Evolutionary conservation across 345 rosid species (phyloP), one percentile per base, ranked within the genome.

Genomic region (Angophora floribunda): DNA sequence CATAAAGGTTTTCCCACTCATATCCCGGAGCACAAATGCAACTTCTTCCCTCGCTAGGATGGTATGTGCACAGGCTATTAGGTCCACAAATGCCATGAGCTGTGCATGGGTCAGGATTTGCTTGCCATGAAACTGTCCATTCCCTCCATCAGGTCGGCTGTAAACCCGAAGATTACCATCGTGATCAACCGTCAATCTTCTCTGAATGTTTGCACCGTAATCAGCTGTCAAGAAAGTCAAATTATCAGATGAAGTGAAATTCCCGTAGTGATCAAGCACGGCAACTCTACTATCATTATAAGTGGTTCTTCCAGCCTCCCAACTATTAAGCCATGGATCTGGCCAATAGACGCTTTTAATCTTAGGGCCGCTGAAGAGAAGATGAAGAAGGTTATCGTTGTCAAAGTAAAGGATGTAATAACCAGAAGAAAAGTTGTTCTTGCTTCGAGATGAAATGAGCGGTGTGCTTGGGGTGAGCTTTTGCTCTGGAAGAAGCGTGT

Each of bases 401-500:
- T 91, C 93, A 11, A 88, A 93, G 85, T 51, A 86, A 21, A 93
- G 86, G 89, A 61, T 89, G 86, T 91, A 91, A 53, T 67, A 85
- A 1, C 94, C 92, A 24, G 90, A 90, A 87, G 94, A 92, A 51
- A 41, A 84, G 87, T 93, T 90, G n/a, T n/a, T 51, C 61, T 6
- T 49, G 90, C 93, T 91, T 87, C 88, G 85, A 24, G 90, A 70
- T 2, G 95, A 91, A 79, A 90, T 67, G 53, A 93, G 91, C 21
- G 13, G 22, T 22, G 87, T 86, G 86, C 87, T 53, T 87, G 89
- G 47, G 45, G 91, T 92, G 49, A 92, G 57, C 52, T 75, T 88
- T 87, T 93, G 94, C 19, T 19, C 17, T 24, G 93, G 93, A 85
- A 93, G 92, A 55, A 93, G 91, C 4, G 93, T 93, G 51, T 92